Evolutionary conservation across 2,329 filamentous ascomycete species (phyloP).

Genomic region (Cladosporium phlei): DNA sequence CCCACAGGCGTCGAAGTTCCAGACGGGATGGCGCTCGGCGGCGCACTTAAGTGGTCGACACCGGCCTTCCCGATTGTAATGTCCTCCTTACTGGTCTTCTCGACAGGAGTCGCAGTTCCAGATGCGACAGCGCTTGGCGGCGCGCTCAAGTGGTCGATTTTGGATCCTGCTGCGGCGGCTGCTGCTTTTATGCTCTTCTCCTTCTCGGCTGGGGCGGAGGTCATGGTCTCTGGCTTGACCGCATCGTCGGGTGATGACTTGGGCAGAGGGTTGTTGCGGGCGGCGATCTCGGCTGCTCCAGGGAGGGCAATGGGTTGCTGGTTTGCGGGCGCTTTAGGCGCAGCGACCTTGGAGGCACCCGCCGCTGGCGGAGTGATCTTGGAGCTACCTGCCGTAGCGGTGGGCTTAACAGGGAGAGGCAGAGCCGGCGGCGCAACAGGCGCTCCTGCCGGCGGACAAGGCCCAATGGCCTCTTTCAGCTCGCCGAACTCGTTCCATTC

Average conservation of each 20-base stretch:
- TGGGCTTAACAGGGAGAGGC: constrained; percentile 16
- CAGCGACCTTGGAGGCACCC: constrained; percentile 6
- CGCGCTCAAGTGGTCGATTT: constrained; percentile 22
- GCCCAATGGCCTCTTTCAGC: constrained; percentile 73
- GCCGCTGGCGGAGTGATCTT: constrained; percentile 10
- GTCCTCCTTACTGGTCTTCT: constrained; percentile 18
- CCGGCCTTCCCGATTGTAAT: background rate
- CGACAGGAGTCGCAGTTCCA: constrained; percentile 32
- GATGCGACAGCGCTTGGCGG: constrained; percentile 26
- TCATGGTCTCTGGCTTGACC: constrained; percentile 26
- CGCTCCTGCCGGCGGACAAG: constrained; percentile 35
- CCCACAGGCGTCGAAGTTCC: constrained; percentile 10
- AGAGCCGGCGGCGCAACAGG: constrained; percentile 26
- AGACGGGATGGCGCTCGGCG: constrained; percentile 13
- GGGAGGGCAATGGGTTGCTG: constrained; percentile 20
- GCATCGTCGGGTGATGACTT: constrained; percentile 14
- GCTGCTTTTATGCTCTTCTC: constrained; percentile 22
- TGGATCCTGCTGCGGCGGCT: constrained; percentile 7
- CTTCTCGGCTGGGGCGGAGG: constrained; percentile 24
- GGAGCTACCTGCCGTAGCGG: constrained; percentile 17
- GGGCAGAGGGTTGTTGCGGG: constrained; percentile 13
- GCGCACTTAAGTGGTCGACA: constrained; percentile 13
- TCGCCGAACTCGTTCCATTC: constrained; percentile 99
- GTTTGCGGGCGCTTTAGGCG: constrained; percentile 14
- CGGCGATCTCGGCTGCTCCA: constrained; percentile 30